These are phyloP conservation scores for Volvariella surrecta DNA, from an alignment of 1,284 basidiomycete species.

Conservation along the genomic window DNA sequence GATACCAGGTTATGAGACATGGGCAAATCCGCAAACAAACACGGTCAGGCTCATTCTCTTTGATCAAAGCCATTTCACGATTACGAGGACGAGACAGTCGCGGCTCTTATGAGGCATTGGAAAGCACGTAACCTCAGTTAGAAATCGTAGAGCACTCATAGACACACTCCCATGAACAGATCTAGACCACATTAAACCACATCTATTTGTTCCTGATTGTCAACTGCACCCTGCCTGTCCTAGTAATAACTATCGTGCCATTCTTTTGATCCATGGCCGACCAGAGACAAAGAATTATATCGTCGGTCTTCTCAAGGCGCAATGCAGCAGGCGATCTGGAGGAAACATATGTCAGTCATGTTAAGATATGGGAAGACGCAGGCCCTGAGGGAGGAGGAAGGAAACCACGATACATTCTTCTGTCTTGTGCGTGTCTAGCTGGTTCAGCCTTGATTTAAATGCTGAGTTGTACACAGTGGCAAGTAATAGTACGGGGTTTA, in stretches of 20 bases:
- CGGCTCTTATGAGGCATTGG: conserved; percentile 4
- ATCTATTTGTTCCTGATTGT: background rate
- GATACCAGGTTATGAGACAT: conserved; percentile 54
- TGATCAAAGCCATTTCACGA: conserved; percentile 13
- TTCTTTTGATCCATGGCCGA: conserved; percentile 38
- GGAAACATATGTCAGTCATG: conserved; percentile 76
- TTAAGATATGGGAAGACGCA: conserved; percentile 86
- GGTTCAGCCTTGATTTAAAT: conserved; percentile 10
- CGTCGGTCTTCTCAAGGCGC: conserved; percentile 74
- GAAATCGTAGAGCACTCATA: background rate
- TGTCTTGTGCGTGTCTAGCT: conserved; percentile 62
- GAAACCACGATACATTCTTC: conserved; percentile 82
- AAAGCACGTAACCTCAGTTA: background rate
- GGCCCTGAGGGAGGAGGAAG: conserved; percentile 51
- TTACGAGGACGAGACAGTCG: background rate
- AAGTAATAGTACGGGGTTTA: conserved; percentile 55
- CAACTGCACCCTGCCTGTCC: no score
- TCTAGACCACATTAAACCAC: background rate
- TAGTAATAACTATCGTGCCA: no score
- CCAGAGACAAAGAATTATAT: conserved; percentile 64
- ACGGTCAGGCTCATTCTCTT: conserved; percentile 3
- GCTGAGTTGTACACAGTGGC: conserved; percentile 47
- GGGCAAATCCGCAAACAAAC: conserved; percentile 43
- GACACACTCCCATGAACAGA: background rate
- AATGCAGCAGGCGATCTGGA: conserved; percentile 53